Conservation (phyloP, 257 asterid genomes). For the Linderniella brevidens region DNA sequence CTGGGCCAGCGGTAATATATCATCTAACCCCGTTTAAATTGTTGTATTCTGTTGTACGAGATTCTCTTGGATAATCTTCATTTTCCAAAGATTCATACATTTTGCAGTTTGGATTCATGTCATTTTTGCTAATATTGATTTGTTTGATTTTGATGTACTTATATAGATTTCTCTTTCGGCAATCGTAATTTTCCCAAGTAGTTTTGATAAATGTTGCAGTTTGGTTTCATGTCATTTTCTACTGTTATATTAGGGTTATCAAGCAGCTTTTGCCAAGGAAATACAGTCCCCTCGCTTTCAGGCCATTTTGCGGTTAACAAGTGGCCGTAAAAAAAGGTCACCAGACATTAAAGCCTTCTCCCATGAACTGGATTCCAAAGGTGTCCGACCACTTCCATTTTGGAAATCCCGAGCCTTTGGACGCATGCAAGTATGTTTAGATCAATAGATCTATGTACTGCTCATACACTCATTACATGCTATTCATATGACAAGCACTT, state of each 20-base stretch:
- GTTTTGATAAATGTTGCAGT: too few relatives aligned
- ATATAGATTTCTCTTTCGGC: not conserved
- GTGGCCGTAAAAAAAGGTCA: constrained; percentile 50
- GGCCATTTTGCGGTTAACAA: constrained; percentile 75
- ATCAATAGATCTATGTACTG: constrained; percentile 19
- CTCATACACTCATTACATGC: constrained; percentile 16
- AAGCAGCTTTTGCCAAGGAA: constrained; percentile 70
- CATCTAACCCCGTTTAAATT: constrained; percentile 4
- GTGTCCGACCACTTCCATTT: constrained; percentile 83
- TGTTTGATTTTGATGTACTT: constrained; percentile 2
- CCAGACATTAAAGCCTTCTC: constrained; percentile 86
- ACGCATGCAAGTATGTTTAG: constrained; percentile 59
- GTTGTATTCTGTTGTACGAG: not conserved
- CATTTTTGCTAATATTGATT: constrained; percentile 7
- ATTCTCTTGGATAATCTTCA: constrained; percentile 2
- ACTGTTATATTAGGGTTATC: constrained; percentile 33
- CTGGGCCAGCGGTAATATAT: constrained; percentile 46
- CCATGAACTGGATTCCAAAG: constrained; percentile 87
- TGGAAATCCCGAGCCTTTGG: constrained; percentile 94
- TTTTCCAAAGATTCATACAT: constrained; percentile 5
- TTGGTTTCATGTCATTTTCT: constrained; percentile 11
- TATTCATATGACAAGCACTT: constrained; percentile 5
- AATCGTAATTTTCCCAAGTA: constrained; percentile 1
- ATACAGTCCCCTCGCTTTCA: constrained; percentile 94
- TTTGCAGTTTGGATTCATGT: constrained; percentile 15